Evolutionary conservation across 257 asterid species (phyloP).

Genomic region (Marsdenia floribunda): DNA sequence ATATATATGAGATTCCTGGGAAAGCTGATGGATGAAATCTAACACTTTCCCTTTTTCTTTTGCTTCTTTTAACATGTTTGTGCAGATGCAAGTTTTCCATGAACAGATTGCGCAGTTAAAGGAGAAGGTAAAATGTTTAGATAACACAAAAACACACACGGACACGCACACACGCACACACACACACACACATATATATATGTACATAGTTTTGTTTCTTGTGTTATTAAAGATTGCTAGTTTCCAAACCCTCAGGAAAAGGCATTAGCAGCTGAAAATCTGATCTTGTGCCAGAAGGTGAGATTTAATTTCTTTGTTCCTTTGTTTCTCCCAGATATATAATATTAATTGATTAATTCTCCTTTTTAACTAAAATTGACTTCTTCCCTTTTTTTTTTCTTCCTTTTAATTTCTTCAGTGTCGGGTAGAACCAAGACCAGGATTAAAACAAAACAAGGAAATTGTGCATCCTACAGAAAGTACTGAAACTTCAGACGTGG

Average conservation of each 20-base stretch:
- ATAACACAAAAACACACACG: no score
- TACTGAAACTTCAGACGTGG: conserved; percentile 76
- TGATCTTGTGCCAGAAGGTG: conserved; percentile 67
- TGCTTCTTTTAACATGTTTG: background rate
- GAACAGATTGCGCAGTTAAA: conserved; percentile 67
- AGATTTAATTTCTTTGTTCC: background rate
- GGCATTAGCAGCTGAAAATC: conserved; percentile 74
- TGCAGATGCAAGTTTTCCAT: conserved; percentile 67
- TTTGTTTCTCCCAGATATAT: background rate
- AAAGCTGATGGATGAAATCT: background rate
- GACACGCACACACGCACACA: no score
- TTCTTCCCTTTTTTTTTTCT: background rate
- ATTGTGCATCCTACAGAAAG: conserved; percentile 32
- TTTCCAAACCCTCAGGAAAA: conserved; percentile 39
- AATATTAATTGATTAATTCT: no score
- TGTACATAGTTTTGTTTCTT: background rate
- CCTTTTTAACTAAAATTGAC: background rate
- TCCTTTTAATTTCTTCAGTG: conserved; percentile 23
- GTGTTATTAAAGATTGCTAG: background rate
- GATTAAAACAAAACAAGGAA: conserved; percentile 33
- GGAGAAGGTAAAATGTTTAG: conserved; percentile 50
- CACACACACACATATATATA: no score
- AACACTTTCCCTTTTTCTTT: background rate
- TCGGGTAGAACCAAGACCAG: conserved; percentile 26
- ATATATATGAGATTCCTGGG: background rate